phyloP scores from a whole-genome alignment of 2,329 filamentous ascomycete species.

The Arthrobotrys entomopaga region DNA sequence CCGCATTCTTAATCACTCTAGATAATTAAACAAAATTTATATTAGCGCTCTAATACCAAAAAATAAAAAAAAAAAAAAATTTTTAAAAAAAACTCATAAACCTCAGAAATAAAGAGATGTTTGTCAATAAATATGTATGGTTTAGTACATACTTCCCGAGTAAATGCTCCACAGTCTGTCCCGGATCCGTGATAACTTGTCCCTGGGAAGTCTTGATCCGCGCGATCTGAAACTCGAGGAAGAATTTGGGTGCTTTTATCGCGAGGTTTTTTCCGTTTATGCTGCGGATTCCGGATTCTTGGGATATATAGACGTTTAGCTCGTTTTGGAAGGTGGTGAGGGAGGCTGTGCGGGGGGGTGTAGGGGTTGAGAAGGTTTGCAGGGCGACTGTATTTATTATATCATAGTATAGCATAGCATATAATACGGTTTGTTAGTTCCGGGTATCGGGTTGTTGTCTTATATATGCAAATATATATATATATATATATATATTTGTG shows the following conservation, averaged over 20 bases:
- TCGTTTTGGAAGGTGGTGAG: slow-evolving; percentile 67
- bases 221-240: slow-evolving; percentile 70
- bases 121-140: too few species aligned
- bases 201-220: slow-evolving; percentile 71
- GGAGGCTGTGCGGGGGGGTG: slow-evolving; percentile 65
- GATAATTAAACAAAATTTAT: not conserved
- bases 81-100: too few species aligned
- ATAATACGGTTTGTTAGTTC: too few species aligned
- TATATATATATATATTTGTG: too few species aligned
- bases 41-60: not conserved
- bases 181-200: slow-evolving; percentile 66
- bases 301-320: slow-evolving; percentile 70
- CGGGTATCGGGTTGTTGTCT: too few species aligned
- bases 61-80: slow-evolving; percentile 4
- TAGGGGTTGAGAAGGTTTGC: slow-evolving; percentile 66
- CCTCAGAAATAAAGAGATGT: not conserved
- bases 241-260: slow-evolving; percentile 74
- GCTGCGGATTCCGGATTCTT: slow-evolving; percentile 70
- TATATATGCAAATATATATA: too few species aligned
- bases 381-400: slow-evolving; percentile 63
- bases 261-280: slow-evolving; percentile 66
- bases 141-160: slow-evolving; percentile 64
- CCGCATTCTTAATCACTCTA: slow-evolving; percentile 67
- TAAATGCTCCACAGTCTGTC: slow-evolving; percentile 69
- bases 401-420: too few species aligned